Percentiles rank a stretch among this genome's conserved stretches.
Evolutionary conservation across 805 yeast genomes (phyloP).

Genomic region (Myxozyma kluyveri): DNA sequence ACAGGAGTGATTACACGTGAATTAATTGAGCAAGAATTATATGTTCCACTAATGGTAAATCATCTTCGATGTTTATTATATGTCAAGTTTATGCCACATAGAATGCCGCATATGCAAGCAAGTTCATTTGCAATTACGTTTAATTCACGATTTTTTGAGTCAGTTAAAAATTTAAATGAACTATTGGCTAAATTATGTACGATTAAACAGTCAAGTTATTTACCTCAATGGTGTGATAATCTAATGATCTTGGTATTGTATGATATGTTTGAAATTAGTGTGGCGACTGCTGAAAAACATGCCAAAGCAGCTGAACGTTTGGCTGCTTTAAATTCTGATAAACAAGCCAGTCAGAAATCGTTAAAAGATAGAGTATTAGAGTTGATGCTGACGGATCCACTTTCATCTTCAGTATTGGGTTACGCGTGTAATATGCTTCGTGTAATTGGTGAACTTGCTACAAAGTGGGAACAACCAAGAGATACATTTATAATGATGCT

Average conservation of each 20-base stretch:
- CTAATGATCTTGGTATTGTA: constrained; percentile 7
- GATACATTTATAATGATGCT: constrained; percentile 16
- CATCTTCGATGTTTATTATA: constrained; percentile 7
- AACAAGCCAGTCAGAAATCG: not conserved
- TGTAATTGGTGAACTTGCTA: constrained; percentile 12
- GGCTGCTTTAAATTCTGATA: no score
- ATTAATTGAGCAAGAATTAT: constrained; percentile 10
- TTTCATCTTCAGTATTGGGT: constrained; percentile 3
- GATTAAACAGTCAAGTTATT: constrained; percentile 5
- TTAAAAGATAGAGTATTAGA: not conserved
- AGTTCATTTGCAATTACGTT: constrained; percentile 1
- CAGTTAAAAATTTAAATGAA: constrained; percentile 1
- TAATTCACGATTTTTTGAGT: constrained; percentile 8
- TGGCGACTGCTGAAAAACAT: constrained; percentile 6
- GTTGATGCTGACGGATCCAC: constrained; percentile 4
- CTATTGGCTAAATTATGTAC: constrained; percentile 2
- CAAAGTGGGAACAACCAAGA: constrained; percentile 12
- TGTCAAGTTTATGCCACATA: constrained; percentile 13
- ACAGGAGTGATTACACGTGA: not conserved
- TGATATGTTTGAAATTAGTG: constrained; percentile 9
- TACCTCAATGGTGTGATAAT: constrained; percentile 20
- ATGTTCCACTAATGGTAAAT: not conserved
- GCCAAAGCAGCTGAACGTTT: not conserved
- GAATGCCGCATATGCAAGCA: not conserved
- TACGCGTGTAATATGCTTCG: constrained; percentile 4